Conservation (phyloP, 352 stramenopile species). For the Globisporangium rhizosaccharum region DNA sequence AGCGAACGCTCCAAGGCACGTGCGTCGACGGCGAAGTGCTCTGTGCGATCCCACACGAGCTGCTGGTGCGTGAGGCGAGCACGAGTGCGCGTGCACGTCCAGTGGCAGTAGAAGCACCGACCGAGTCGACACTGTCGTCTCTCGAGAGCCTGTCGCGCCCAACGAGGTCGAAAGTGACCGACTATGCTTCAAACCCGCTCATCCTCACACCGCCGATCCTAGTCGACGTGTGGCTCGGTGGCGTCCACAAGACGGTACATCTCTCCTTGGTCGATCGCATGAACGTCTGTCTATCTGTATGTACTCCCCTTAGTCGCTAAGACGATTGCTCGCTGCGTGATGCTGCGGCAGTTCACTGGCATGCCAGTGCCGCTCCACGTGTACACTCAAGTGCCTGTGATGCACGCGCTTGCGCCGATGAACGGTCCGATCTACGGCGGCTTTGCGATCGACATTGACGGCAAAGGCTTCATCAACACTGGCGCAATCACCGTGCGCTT, state of each 20-base stretch:
- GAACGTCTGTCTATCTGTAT: neutral
- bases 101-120: neutral
- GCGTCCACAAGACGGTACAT: conserved; percentile 43
- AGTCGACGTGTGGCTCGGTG: conserved; percentile 62
- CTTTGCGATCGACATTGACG: conserved; percentile 53
- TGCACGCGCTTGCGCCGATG: conserved; percentile 44
- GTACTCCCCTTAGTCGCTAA: neutral
- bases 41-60: conserved; percentile 29
- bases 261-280: neutral
- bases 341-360: conserved; percentile 40
- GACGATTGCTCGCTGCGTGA: neutral
- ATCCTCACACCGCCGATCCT: conserved; percentile 24
- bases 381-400: conserved; percentile 35
- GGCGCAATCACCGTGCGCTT: conserved; percentile 57
- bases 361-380: conserved; percentile 44
- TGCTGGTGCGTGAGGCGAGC: conserved; percentile 6
- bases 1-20: conserved; percentile 17
- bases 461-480: conserved; percentile 59
- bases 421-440: conserved; percentile 77
- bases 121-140: neutral
- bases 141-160: neutral
- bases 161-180: neutral
- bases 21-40: conserved; percentile 35
- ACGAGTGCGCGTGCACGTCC: too few relatives aligned
- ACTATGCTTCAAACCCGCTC: neutral